Percentiles rank a stretch among this genome's conserved stretches.
Evolutionary conservation across 1,139 yeast species (phyloP).

Genomic region (Insectozyma bohioensis): DNA sequence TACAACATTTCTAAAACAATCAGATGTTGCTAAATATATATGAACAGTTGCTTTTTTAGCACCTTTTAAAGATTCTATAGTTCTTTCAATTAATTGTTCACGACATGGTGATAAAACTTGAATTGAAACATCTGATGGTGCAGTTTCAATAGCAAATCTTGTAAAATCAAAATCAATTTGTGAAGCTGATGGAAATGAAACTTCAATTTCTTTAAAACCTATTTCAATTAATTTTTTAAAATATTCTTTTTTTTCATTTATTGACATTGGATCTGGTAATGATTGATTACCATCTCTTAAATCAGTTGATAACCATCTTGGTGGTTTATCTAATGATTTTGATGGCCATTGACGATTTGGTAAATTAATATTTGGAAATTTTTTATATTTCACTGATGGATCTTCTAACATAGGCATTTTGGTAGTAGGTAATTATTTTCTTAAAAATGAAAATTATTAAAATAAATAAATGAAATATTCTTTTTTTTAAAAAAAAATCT

Average conservation of each 20-base stretch:
- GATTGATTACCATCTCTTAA: constrained; percentile 97
- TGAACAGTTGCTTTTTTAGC: constrained; percentile 91
- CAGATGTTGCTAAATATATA: constrained; percentile 89
- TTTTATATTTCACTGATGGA: constrained; percentile 75
- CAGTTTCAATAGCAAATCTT: constrained; percentile 84
- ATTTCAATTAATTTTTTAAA: constrained; percentile 82
- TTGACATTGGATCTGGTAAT: constrained; percentile 94
- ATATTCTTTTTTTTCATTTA: constrained; percentile 84
- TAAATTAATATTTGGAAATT: constrained; percentile 65
- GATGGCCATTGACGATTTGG: constrained; percentile 89
- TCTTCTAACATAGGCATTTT: constrained; percentile 48
- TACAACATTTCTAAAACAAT: constrained; percentile 85
- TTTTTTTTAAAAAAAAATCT: too few species aligned
- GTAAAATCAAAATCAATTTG: constrained; percentile 97
- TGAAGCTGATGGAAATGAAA: constrained; percentile 93
- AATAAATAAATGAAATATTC: too few species aligned
- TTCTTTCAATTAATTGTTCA: constrained; percentile 83
- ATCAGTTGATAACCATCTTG: constrained; percentile 96
- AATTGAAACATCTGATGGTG: constrained; percentile 89
- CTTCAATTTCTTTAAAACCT: constrained; percentile 97
- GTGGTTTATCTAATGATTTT: constrained; percentile 71
- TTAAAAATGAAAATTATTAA: too few species aligned
- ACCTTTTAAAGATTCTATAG: constrained; percentile 85
- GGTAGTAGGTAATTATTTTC: too few species aligned
- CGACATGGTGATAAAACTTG: constrained; percentile 93